Percentiles rank a stretch among this genome's conserved stretches.
Evolutionary conservation across 1,284 basidiomycete species (phyloP).

Genomic region (Ganoderma sinense): DNA sequence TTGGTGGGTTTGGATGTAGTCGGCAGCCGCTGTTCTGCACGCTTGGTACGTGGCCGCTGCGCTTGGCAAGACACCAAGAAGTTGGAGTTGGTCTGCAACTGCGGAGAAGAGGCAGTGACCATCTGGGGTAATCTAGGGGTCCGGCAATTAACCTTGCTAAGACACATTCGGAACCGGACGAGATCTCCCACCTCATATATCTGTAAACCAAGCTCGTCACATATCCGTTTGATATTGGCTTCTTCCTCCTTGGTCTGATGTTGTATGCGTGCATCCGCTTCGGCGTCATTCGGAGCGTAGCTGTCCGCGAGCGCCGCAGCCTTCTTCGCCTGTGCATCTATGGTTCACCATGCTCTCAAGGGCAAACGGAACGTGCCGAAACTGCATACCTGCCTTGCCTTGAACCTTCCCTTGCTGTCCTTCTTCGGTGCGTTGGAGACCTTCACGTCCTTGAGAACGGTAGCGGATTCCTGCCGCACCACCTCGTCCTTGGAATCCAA

Average conservation of each 20-base stretch:
- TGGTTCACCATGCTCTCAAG: not conserved
- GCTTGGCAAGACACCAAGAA: constrained; percentile 66
- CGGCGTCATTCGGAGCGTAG: constrained; percentile 65
- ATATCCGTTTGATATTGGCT: constrained; percentile 70
- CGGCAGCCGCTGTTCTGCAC: constrained; percentile 77
- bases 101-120: constrained; percentile 97
- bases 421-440: constrained; percentile 56
- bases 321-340: constrained; percentile 70
- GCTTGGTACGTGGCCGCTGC: constrained; percentile 63
- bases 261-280: constrained; percentile 69
- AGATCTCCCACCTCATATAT: constrained; percentile 68
- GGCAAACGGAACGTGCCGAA: not conserved
- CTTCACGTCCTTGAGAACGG: constrained; percentile 56
- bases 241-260: constrained; percentile 80
- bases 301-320: constrained; percentile 72
- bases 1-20: constrained; percentile 85
- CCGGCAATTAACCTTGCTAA: not conserved
- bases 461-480: constrained; percentile 57
- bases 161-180: not conserved
- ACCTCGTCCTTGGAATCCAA: constrained; percentile 67
- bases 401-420: constrained; percentile 76
- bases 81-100: constrained; percentile 86
- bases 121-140: constrained; percentile 84
- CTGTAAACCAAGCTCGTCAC: constrained; percentile 71
- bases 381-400: constrained; percentile 76